Evolutionary conservation across 225 moss, liverwort and hornwort genomes (phyloP).

Genomic region (Rhytidiadelphus loreus): DNA sequence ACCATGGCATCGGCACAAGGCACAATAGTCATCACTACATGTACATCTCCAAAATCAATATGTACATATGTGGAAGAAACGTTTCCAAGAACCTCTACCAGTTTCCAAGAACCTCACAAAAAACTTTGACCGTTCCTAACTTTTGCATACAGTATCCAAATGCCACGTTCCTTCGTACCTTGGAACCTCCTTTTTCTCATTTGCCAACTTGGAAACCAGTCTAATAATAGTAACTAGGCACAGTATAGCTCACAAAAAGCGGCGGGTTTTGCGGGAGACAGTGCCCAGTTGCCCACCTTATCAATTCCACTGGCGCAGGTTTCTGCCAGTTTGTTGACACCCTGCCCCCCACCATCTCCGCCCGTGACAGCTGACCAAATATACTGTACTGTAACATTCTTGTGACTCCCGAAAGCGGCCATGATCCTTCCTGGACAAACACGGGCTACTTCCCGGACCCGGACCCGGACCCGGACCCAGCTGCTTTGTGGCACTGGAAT

Average conservation of each 20-base stretch:
- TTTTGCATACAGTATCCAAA: not conserved
- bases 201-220: not conserved
- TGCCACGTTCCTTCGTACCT: accelerated
- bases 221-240: no score
- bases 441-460: not conserved
- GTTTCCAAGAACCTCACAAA: no score
- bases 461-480: no score
- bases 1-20: no score
- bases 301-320: not conserved
- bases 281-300: not conserved
- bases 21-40: no score
- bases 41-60: no score
- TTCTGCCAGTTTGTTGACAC: not conserved
- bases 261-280: not conserved
- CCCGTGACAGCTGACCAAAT: not conserved
- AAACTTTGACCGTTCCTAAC: not conserved
- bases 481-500: not conserved
- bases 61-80: no score
- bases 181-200: not conserved
- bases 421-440: no score
- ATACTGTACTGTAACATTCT: not conserved
- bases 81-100: no score
- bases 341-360: not conserved
- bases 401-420: not conserved
- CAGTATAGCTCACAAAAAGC: no score